Evolutionary conservation across 2,329 filamentous ascomycete genomes (phyloP), one percentile per base, ranked within the genome.

Genomic region (Aureobasidium uvarum): DNA sequence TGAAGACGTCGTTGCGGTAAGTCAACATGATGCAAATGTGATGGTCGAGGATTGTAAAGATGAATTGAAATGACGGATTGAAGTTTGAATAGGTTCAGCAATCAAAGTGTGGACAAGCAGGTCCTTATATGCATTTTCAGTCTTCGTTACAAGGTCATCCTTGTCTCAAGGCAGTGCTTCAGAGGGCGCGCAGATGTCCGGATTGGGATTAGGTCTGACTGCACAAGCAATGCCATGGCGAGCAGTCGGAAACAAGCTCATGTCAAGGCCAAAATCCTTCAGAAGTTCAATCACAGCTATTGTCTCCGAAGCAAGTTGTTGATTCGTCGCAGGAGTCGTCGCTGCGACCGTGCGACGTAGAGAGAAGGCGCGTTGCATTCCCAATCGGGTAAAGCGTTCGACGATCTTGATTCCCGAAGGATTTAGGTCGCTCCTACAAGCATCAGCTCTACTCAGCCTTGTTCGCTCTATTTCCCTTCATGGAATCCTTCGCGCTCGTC

Each of bases 1-100:
- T 69, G 45, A 72, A 66, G 25, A 74, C 67, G 45, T 67, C 69
- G 58, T 68, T 69, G 41, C 68, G 65, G 28, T 58, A 62, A 20
- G 46, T 45, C 38, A 63, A 45, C 60, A 54, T 63, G 36, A 7
- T 54, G 0, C 2, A 8, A 11, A 2, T n/a, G 6, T n/a, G 25
- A n/a, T 11, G 11, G 25, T 51, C 1, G 16, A 11, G 23, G 23
- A 28, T 8, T 10, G 14, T 28, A 8, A 8, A 25, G 13, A 7
- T 50, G 14, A 18, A 14, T 4, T 28, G 16, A 5, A 18, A n/a
- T 20, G 28, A 6, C 5, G 8, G 52, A 25, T 54, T 38, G 20
- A 20, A 5, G 10, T 0, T 2, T 55, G n/a, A 2, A 55, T 18
- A 36, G 10, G 10, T 4, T 20, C 36, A 55, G 3, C 52, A 28